Percentiles rank a stretch among this genome's conserved stretches.
Evolutionary conservation across 306 rosid species (phyloP).

Genomic region (Castanospermum australe): DNA sequence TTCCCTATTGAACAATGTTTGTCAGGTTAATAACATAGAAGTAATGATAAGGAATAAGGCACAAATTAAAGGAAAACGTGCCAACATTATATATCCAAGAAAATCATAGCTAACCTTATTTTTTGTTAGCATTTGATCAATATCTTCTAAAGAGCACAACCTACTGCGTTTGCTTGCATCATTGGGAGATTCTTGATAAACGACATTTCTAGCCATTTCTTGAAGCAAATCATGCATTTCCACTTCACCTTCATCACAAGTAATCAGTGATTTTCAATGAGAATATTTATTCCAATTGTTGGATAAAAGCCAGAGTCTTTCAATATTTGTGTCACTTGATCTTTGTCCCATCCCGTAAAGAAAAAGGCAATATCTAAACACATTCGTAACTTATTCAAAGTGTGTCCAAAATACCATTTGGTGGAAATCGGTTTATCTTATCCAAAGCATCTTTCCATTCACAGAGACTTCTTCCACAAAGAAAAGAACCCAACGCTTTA

Average conservation of each 20-base stretch:
- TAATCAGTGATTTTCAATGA: constrained; percentile 31
- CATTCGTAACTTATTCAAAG: constrained; percentile 31
- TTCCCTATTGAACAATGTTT: background rate
- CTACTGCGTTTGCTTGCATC: constrained; percentile 31
- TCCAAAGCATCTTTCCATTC: constrained; percentile 34
- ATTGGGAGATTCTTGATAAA: constrained; percentile 26
- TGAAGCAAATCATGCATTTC: constrained; percentile 35
- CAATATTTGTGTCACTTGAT: constrained; percentile 21
- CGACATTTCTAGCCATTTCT: constrained; percentile 31
- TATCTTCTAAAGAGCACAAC: constrained; percentile 32
- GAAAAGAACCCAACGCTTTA: constrained; percentile 26
- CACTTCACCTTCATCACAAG: background rate
- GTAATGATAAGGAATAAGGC: background rate
- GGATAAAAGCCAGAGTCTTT: constrained; percentile 15
- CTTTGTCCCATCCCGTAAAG: constrained; percentile 21
- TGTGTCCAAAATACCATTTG: constrained; percentile 7
- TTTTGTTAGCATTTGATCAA: constrained; percentile 19
- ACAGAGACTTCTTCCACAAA: constrained; percentile 3
- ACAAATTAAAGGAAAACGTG: background rate
- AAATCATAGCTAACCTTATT: background rate
- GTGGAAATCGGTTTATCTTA: constrained; percentile 1
- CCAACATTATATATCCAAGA: background rate
- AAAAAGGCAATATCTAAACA: constrained; percentile 46
- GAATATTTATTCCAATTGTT: constrained; percentile 1
- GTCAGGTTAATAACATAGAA: background rate